A percentile compares a stretch with the other conserved stretches of the same genome.
phyloP scores from a whole-genome alignment of 352 stramenopile species.

The Pythium vanterpoolii region DNA sequence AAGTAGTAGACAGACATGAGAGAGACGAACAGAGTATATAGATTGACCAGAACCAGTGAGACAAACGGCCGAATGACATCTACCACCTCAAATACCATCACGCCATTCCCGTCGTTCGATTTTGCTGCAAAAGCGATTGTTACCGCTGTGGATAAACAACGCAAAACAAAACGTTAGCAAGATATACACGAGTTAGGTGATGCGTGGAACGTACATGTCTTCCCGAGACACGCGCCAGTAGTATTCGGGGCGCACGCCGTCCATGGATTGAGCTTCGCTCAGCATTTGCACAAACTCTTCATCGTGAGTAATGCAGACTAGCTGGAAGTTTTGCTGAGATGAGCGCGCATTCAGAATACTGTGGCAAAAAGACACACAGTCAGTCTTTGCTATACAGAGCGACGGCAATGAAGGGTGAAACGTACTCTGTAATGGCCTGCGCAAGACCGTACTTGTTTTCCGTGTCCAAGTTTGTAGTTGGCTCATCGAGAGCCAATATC shows the following conservation, averaged over 20 bases:
- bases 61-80: neutral
- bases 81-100: conserved; percentile 32
- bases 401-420: neutral
- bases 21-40: neutral
- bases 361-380: neutral
- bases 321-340: conserved; percentile 98
- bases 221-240: conserved; percentile 84
- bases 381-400: neutral
- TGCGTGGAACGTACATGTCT: conserved; percentile 52
- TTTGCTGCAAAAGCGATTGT: conserved; percentile 84
- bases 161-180: neutral
- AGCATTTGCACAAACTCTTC: conserved; percentile 93
- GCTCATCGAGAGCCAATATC: conserved; percentile 98
- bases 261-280: conserved; percentile 72
- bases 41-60: neutral
- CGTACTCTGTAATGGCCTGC: conserved; percentile 84
- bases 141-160: conserved; percentile 35
- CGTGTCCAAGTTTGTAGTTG: conserved; percentile 97
- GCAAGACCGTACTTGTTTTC: conserved; percentile 95
- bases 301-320: conserved; percentile 99
- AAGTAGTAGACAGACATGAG: neutral
- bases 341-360: conserved; percentile 94
- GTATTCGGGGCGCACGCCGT: conserved; percentile 70
- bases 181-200: neutral
- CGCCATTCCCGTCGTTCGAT: conserved; percentile 72